Evolutionary conservation across 805 yeast species (phyloP).

Genomic region (Zygosaccharomyces bisporus): DNA sequence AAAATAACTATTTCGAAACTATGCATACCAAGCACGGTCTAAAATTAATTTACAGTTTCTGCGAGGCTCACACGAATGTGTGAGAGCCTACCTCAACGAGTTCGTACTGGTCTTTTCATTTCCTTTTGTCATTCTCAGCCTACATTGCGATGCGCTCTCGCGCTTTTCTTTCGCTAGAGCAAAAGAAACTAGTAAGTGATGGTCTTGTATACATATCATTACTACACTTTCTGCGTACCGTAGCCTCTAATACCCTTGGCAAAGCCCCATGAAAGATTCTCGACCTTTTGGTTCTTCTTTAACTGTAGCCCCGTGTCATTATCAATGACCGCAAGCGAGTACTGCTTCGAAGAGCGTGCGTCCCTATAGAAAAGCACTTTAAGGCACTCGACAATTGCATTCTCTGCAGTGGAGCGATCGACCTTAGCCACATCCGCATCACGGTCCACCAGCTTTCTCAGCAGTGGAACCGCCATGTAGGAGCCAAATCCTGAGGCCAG

Average conservation of each 20-base stretch:
- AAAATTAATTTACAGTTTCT: background rate
- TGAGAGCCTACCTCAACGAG: background rate
- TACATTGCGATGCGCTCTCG: background rate
- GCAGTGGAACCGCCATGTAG: slow-evolving; percentile 86
- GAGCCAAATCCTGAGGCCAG: slow-evolving; percentile 97
- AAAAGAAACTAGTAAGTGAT: background rate
- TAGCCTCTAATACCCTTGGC: slow-evolving; percentile 88
- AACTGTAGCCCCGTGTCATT: slow-evolving; percentile 57
- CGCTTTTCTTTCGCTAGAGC: background rate
- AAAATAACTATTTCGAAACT: slow-evolving; percentile 59
- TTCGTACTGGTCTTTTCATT: background rate
- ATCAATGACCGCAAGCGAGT: slow-evolving; percentile 72
- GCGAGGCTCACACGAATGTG: background rate
- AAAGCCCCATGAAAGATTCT: slow-evolving; percentile 83
- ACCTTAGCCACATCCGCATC: slow-evolving; percentile 73
- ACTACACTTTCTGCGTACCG: slow-evolving; percentile 60
- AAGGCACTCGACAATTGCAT: slow-evolving; percentile 81
- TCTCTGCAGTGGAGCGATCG: slow-evolving; percentile 69
- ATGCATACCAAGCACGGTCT: slow-evolving; percentile 8
- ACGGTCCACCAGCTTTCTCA: slow-evolving; percentile 75
- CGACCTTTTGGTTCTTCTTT: slow-evolving; percentile 63
- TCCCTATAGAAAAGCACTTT: slow-evolving; percentile 93
- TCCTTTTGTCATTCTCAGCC: background rate
- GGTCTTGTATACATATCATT: background rate
- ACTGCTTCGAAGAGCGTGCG: slow-evolving; percentile 87